phyloP scores from a whole-genome alignment of 257 asterid species.

The Petunia secreta region DNA sequence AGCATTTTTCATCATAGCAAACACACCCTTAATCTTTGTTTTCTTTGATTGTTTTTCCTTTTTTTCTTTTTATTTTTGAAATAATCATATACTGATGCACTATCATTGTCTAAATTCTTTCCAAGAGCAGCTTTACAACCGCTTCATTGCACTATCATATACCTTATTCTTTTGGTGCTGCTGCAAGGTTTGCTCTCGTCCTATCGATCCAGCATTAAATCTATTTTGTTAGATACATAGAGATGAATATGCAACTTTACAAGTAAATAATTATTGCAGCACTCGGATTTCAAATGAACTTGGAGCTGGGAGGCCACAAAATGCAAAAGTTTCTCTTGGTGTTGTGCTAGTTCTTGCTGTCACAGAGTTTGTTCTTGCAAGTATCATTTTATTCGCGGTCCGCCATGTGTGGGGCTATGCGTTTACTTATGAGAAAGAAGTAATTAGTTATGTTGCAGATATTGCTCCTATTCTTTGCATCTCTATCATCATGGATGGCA shows the following conservation, averaged over 20 bases:
- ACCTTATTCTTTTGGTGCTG: slow-evolving; percentile 71
- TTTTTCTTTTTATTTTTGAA: not conserved
- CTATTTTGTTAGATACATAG: not conserved
- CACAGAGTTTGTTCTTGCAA: slow-evolving; percentile 53
- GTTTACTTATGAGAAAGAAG: slow-evolving; percentile 59
- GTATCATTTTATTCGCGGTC: slow-evolving; percentile 39
- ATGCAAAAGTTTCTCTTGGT: slow-evolving; percentile 50
- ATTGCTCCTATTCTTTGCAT: slow-evolving; percentile 70
- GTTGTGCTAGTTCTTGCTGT: slow-evolving; percentile 50
- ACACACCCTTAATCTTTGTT: not conserved
- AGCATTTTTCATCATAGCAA: too few species aligned
- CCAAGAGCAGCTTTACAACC: slow-evolving; percentile 56
- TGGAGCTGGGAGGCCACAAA: slow-evolving; percentile 72
- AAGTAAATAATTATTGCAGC: slow-evolving; percentile 32
- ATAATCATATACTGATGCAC: not conserved
- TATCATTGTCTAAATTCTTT: slow-evolving; percentile 12
- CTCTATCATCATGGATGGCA: slow-evolving; percentile 59
- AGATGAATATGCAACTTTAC: not conserved
- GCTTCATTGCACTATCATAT: slow-evolving; percentile 62
- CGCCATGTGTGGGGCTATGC: slow-evolving; percentile 60
- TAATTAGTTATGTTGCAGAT: slow-evolving; percentile 50
- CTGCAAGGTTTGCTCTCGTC: slow-evolving; percentile 62
- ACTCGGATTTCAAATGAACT: slow-evolving; percentile 74
- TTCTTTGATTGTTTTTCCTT: too few species aligned
- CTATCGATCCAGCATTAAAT: not conserved